phyloP scores from a whole-genome alignment of 2,329 filamentous ascomycete genomes.

The Epichloe coenophiala region DNA sequence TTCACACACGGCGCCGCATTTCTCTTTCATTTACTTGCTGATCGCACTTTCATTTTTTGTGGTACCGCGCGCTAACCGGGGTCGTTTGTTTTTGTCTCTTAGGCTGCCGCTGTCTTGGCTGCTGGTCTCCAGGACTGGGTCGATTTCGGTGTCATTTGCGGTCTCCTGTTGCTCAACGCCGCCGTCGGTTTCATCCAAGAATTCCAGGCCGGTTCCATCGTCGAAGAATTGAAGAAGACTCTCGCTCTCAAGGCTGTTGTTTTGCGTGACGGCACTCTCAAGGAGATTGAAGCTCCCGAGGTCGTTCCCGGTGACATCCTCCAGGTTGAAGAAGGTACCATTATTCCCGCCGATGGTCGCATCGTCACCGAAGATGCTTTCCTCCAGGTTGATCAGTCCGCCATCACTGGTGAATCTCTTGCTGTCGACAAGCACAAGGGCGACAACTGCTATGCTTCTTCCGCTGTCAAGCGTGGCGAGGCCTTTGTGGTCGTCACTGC shows the following conservation, averaged over 20 bases:
- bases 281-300: slow-evolving; percentile 66
- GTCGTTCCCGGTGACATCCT: slow-evolving; percentile 85
- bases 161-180: slow-evolving; percentile 70
- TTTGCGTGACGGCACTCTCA: slow-evolving; percentile 61
- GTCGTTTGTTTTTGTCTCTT: neutral
- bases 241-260: slow-evolving; percentile 79
- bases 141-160: slow-evolving; percentile 86
- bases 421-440: slow-evolving; percentile 78
- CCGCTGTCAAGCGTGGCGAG: slow-evolving; percentile 81
- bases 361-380: slow-evolving; percentile 74
- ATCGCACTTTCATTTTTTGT: neutral
- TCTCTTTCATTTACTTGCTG: neutral
- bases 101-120: slow-evolving; percentile 66
- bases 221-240: slow-evolving; percentile 84
- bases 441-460: slow-evolving; percentile 74
- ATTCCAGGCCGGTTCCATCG: slow-evolving; percentile 79
- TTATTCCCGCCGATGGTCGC: slow-evolving; percentile 78
- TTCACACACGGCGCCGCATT: neutral
- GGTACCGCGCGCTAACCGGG: slow-evolving; percentile 13
- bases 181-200: slow-evolving; percentile 79
- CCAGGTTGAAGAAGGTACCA: slow-evolving; percentile 80
- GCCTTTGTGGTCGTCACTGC: slow-evolving; percentile 70
- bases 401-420: slow-evolving; percentile 83
- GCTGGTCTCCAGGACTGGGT: slow-evolving; percentile 82
- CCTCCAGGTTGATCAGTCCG: slow-evolving; percentile 83